Base-by-base conservation (phyloP, 1,284 basidiomycete species). In the Papiliotrema flavescens region DNA sequence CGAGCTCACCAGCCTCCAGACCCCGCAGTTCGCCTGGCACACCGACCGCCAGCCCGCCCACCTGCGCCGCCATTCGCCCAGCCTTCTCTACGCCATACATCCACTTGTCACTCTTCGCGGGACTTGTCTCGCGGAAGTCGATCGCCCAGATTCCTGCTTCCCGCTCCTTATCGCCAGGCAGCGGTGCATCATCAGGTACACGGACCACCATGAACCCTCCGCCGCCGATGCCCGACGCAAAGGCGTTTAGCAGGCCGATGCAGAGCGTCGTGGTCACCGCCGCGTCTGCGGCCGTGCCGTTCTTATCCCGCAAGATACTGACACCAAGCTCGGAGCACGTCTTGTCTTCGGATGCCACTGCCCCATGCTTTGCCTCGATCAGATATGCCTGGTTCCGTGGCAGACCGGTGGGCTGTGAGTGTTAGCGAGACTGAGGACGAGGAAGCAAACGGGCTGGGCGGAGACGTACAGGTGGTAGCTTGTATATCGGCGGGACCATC, bases 141-240 rank as follows among this genome's bases (percentile, higher is more conserved):
- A 97, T 82, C 2, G 84, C 84, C 71, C 86, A 24, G 9, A 67
- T 58, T 8, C 58, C 55, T 15, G 52, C 46, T 15, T 59, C 56
- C 22, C 45, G 56, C 24, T 28, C 59, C 50, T 51, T 47, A 22
- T 34, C 40, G 19, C 39, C 44, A 28, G 45, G 32, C 39, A 47
- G 39, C 28, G 35, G 15, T 20, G 57, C 49, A 3, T 49, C 56
- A 19, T 60, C 51, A 2, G 92, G 89, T 8, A 93, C 79, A 20
- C 90, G 85, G 42, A 97, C 81, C 32, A 87, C 85, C 85, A 95
- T 90, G 70, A 94, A 93, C 0, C 93, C 93, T 26, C 91, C 93
- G 1, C 92, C 92, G 20, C 90, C 91, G 47, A 96, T 88, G 2
- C 91, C 80, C 8, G 77, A 76, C 80, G 88, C 88, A 74, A 94